phyloP scores from a whole-genome alignment of 2,329 filamentous ascomycete genomes.

The Pyrenochaeta sp. region DNA sequence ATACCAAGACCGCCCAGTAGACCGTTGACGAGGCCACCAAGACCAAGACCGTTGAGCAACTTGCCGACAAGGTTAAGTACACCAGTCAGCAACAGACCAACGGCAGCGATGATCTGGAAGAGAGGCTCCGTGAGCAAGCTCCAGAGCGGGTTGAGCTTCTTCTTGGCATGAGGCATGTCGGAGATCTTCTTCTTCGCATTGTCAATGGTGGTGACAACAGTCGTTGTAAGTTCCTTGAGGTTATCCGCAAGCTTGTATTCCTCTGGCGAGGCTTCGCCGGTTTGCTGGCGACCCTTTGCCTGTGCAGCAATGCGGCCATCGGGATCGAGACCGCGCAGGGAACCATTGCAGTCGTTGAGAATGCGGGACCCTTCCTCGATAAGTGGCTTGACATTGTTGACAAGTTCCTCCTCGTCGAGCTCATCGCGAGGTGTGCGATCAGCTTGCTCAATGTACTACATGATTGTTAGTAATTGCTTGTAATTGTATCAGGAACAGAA shows the following conservation, averaged over 20 bases:
- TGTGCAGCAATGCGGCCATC: conserved; percentile 85
- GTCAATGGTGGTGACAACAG: conserved; percentile 84
- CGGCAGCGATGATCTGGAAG: conserved; percentile 90
- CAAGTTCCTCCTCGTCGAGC: conserved; percentile 87
- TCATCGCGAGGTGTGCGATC: conserved; percentile 86
- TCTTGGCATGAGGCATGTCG: conserved; percentile 93
- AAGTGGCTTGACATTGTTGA: conserved; percentile 84
- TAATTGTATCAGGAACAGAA: background rate
- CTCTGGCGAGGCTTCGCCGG: conserved; percentile 79
- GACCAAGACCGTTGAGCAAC: conserved; percentile 79
- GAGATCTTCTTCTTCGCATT: conserved; percentile 87
- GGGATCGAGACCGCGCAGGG: conserved; percentile 86
- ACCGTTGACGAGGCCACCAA: conserved; percentile 82
- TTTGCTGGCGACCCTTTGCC: conserved; percentile 81
- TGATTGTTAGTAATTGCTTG: conserved; percentile 31
- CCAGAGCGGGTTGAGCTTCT: conserved; percentile 93
- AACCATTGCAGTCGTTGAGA: conserved; percentile 84
- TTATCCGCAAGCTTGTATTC: conserved; percentile 85
- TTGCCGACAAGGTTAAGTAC: conserved; percentile 86
- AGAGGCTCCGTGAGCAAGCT: conserved; percentile 81
- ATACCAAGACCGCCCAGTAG: conserved; percentile 80
- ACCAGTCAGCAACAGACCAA: conserved; percentile 82
- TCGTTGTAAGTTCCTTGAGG: conserved; percentile 85
- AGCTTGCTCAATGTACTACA: conserved; percentile 78
- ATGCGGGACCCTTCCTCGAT: conserved; percentile 87